A percentile compares a stretch with the other conserved stretches of the same genome.
Conservation (phyloP, 352 stramenopile species). For the Blastocystis hominis region DNA sequence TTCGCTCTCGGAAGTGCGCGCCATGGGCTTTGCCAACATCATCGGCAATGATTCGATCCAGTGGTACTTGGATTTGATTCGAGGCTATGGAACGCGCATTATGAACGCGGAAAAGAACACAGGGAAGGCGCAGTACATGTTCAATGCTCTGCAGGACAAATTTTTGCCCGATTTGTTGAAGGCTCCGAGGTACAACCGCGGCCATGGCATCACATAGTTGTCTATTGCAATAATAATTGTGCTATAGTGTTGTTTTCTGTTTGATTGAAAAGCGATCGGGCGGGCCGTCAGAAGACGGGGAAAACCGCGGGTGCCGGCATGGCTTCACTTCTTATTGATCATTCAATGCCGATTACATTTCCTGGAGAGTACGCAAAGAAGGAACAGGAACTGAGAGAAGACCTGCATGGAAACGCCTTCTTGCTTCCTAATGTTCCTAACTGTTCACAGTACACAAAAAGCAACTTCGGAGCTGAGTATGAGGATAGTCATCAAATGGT, state of each 20-base stretch:
- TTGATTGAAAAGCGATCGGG: background rate
- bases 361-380: background rate
- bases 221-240: slow-evolving; percentile 1
- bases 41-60: background rate
- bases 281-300: background rate
- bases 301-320: background rate
- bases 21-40: background rate
- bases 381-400: background rate
- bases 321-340: slow-evolving; percentile 20
- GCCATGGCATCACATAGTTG: slow-evolving; percentile 53
- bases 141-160: slow-evolving; percentile 36
- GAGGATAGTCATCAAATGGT: slow-evolving; percentile 85
- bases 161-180: slow-evolving; percentile 39
- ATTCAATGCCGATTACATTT: slow-evolving; percentile 46
- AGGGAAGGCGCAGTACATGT: slow-evolving; percentile 56
- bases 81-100: slow-evolving; percentile 45
- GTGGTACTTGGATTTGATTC: slow-evolving; percentile 30
- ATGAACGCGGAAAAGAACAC: slow-evolving; percentile 57
- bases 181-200: slow-evolving; percentile 27
- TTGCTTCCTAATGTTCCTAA: slow-evolving; percentile 64
- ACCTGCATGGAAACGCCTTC: background rate
- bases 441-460: slow-evolving; percentile 83
- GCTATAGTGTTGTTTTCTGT: background rate
- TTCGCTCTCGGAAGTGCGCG: background rate
- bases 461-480: slow-evolving; percentile 91